Percentiles rank a stretch among this genome's conserved stretches.
phyloP scores from a whole-genome alignment of 78 protist genomes.

The Planoprotostelium fungivorum region DNA sequence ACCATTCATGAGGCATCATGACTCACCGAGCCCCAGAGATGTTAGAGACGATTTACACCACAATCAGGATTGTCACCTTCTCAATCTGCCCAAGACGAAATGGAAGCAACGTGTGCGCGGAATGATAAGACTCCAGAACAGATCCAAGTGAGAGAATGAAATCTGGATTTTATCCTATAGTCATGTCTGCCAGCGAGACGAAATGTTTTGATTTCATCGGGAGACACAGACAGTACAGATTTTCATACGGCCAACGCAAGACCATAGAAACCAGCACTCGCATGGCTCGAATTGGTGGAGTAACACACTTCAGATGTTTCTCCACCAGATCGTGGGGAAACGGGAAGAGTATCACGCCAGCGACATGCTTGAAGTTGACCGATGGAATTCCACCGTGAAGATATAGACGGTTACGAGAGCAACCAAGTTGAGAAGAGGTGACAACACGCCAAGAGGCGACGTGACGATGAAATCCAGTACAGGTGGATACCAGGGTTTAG shows the following conservation, averaged over 20 bases:
- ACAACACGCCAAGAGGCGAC: too few relatives aligned
- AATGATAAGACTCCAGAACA: not conserved
- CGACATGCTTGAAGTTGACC: slow-evolving; percentile 24
- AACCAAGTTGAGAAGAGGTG: not conserved
- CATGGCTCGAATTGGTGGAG: not conserved
- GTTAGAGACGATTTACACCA: too few relatives aligned
- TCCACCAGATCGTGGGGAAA: not conserved
- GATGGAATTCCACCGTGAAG: slow-evolving; percentile 7
- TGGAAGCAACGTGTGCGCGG: too few relatives aligned
- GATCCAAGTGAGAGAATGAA: not conserved
- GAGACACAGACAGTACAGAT: not conserved
- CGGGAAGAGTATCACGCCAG: slow-evolving; percentile 23
- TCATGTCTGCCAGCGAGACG: not conserved
- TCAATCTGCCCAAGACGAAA: too few relatives aligned
- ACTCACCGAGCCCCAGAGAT: too few relatives aligned
- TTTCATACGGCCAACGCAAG: not conserved
- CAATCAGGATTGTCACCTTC: too few relatives aligned
- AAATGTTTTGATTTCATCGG: not conserved
- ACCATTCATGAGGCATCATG: too few relatives aligned
- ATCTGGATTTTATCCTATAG: not conserved
- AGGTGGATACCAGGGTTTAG: not conserved
- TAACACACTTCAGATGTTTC: not conserved
- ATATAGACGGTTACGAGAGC: slow-evolving; percentile 47
- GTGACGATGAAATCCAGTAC: too few relatives aligned
- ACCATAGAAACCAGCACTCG: not conserved